Percentiles rank a stretch among this genome's conserved stretches.
Conservation (phyloP, 306 rosid genomes). For the Morella rubra region DNA sequence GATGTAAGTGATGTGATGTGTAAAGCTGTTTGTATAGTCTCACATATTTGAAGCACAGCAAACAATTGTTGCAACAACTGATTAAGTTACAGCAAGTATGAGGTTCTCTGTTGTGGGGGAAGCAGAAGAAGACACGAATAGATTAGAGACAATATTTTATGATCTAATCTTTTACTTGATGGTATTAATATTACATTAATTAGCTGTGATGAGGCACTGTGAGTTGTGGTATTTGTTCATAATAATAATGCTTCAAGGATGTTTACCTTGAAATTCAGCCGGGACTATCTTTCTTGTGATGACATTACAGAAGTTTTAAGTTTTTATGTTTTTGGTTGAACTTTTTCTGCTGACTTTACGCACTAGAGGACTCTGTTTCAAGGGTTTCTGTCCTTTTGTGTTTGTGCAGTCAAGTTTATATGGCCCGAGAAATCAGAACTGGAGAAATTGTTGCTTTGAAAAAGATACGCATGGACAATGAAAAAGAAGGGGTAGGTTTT, state of each 20-base stretch:
- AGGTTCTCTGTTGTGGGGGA: background rate
- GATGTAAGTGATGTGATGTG: background rate
- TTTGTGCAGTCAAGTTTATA: constrained; percentile 65
- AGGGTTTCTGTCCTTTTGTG: background rate
- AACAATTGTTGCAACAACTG: background rate
- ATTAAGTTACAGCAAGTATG: background rate
- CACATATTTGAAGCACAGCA: background rate
- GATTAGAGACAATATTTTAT: background rate
- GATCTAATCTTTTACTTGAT: background rate
- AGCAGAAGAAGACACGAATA: background rate
- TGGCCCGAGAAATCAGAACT: constrained; percentile 63
- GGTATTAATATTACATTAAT: background rate
- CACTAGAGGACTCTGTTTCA: background rate
- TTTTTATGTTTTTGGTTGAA: background rate
- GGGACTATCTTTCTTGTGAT: background rate
- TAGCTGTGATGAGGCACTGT: background rate
- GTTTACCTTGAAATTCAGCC: background rate
- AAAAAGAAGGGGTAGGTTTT: constrained; percentile 65
- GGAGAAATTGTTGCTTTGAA: constrained; percentile 81
- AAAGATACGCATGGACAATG: constrained; percentile 72
- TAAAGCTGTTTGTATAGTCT: background rate
- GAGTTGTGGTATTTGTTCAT: background rate
- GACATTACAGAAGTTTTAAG: background rate
- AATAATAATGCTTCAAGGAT: background rate
- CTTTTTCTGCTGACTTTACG: background rate